Conservation (phyloP, 192 early-diverging fungal species). For the Geranomyces variabilis region DNA sequence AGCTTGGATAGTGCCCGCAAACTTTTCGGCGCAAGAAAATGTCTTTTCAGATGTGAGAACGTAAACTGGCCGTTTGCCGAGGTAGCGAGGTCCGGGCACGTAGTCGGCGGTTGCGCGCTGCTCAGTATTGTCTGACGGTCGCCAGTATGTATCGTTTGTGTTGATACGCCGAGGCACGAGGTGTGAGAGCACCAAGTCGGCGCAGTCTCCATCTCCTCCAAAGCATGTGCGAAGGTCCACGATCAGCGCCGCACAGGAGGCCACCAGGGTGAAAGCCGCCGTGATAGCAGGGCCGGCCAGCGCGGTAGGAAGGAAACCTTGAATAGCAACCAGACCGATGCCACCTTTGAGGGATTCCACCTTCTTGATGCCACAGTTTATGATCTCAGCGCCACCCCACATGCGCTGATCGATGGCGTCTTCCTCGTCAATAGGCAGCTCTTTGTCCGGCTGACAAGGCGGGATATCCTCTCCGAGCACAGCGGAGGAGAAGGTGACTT, state of each 20-base stretch:
- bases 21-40: constrained; percentile 13
- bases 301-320: not conserved
- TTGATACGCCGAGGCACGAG: not conserved
- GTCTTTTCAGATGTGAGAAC: not conserved
- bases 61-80: not conserved
- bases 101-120: not conserved
- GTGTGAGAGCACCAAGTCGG: constrained; percentile 4
- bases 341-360: not conserved
- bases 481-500: not conserved
- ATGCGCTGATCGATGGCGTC: not conserved
- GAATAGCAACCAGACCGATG: not conserved
- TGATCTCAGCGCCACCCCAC: not conserved
- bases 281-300: constrained; percentile 5
- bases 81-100: constrained; percentile 4
- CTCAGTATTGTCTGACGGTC: not conserved
- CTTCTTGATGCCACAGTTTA: not conserved
- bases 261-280: constrained; percentile 4
- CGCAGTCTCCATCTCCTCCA: not conserved
- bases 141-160: constrained; percentile 2
- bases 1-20: not conserved
- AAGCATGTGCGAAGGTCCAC: constrained; percentile 2
- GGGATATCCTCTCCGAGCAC: not conserved
- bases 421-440: not conserved
- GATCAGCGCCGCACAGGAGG: not conserved
- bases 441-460: not conserved